Base-by-base conservation (phyloP, 352 stramenopile species). In the Pythium monospermum region DNA sequence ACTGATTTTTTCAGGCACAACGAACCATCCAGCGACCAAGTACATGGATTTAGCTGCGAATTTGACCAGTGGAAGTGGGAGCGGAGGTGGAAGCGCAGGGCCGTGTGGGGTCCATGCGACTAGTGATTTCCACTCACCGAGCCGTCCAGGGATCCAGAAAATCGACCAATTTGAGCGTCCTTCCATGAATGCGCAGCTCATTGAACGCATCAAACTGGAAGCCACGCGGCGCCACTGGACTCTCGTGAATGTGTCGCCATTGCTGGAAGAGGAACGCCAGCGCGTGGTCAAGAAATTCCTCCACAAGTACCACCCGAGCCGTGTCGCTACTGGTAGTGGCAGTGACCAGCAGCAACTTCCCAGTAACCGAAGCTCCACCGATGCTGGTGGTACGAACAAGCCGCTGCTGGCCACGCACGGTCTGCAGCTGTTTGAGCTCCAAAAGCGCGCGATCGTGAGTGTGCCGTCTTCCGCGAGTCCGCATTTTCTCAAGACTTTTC, bases 151-250 rank as follows among this genome's bases (percentile, higher is more conserved):
- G 5, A 60, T 67, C 47, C 59, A 67, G 42, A 56, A 1, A 12
- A 42, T 67, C n/a, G 72, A 86, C 44, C 77, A 83, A 63, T 72
- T 77, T 45, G 74, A 89, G 31, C 73, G 80, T 37, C 61, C 70
- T 0, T 76, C 54, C 31, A 57, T 85, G 30, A 85, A 75, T 53
- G 66, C 78, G 4, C 75, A 87, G 41, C 85, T 89, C 59, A 92
- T 92, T 27, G 81, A 92, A 46, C 62, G 81, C 45, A 92, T 92
- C 53, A 88, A 89, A 57, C 68, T 89, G 3, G 82, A 92, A 60
- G 82, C 82, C 5, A 83, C 76, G 22, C 76, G 82, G 35, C 79
- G 82, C 26, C 86, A 83, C 32, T 92, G 82, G 82, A 81, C 71
- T 15, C 65, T 84, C 15, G 64, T 91, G 46, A 63, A 85, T 31